Conservation (phyloP, 306 rosid genomes). For the Cucumis melo region DNA sequence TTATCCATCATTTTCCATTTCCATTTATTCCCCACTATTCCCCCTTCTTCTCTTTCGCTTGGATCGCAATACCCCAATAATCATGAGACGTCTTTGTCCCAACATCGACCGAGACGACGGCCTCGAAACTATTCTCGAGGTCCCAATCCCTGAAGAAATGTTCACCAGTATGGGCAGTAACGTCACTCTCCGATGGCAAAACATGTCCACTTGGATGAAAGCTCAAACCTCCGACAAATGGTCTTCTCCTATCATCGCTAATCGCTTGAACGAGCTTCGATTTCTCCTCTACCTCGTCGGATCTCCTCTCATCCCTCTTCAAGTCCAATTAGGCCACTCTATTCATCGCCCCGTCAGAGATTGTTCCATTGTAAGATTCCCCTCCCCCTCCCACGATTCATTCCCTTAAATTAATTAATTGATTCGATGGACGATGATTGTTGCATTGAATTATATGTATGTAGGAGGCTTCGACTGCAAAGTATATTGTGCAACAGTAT, state of each 20-base stretch:
- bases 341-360: conserved; percentile 77
- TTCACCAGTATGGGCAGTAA: conserved; percentile 71
- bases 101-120: conserved; percentile 74
- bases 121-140: conserved; percentile 83
- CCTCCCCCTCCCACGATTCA: too few relatives aligned
- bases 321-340: conserved; percentile 71
- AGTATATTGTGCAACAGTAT: conserved; percentile 84
- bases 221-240: conserved; percentile 68
- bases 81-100: conserved; percentile 84
- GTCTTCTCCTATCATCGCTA: conserved; percentile 42
- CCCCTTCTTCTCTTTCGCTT: neutral
- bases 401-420: too few relatives aligned
- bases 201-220: conserved; percentile 88
- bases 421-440: too few relatives aligned
- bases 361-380: conserved; percentile 48
- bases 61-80: too few relatives aligned
- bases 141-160: conserved; percentile 90
- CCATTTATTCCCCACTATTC: neutral
- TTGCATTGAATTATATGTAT: too few relatives aligned
- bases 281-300: conserved; percentile 84
- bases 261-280: conserved; percentile 65
- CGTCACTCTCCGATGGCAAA: conserved; percentile 49
- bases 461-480: conserved; percentile 93
- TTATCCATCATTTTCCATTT: too few relatives aligned
- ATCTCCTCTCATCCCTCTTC: conserved; percentile 94